These are phyloP conservation scores for Tuber indicum DNA, from an alignment of 495 filamentous ascomycete genomes.

Conservation along the genomic window DNA sequence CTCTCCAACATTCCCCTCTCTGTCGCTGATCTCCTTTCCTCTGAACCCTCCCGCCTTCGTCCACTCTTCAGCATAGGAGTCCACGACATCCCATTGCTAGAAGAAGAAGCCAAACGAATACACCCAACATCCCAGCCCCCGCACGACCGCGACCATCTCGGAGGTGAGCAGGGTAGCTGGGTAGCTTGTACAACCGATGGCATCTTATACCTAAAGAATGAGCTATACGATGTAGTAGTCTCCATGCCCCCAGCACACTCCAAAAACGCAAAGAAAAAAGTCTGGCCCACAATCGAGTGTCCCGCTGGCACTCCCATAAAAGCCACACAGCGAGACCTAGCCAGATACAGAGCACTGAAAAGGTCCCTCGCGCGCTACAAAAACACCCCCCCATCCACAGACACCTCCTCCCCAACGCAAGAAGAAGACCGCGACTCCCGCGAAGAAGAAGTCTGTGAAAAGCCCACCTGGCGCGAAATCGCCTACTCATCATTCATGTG, in stretches of 20 bases:
- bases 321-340: conserved; percentile 84
- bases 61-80: conserved; percentile 86
- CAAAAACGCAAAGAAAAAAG: conserved; percentile 51
- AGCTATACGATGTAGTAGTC: conserved; percentile 81
- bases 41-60: conserved; percentile 60
- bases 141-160: conserved; percentile 24
- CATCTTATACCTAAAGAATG: conserved; percentile 73
- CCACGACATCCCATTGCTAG: conserved; percentile 78
- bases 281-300: conserved; percentile 71
- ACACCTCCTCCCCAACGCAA: not conserved
- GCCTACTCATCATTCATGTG: conserved; percentile 92
- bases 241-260: conserved; percentile 64
- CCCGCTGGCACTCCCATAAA: conserved; percentile 58
- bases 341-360: conserved; percentile 67
- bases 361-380: conserved; percentile 49
- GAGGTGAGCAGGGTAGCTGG: conserved; percentile 63
- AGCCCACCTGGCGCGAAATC: conserved; percentile 74
- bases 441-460: conserved; percentile 38
- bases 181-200: conserved; percentile 92
- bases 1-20: conserved; percentile 69
- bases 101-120: conserved; percentile 45
- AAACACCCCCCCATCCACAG: conserved; percentile 15
- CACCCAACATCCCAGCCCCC: conserved; percentile 24
- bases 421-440: conserved; percentile 37
- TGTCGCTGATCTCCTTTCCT: conserved; percentile 56